Evolutionary conservation across 1,139 yeast genomes (phyloP).

Genomic region (Suhomyces terraborum): DNA sequence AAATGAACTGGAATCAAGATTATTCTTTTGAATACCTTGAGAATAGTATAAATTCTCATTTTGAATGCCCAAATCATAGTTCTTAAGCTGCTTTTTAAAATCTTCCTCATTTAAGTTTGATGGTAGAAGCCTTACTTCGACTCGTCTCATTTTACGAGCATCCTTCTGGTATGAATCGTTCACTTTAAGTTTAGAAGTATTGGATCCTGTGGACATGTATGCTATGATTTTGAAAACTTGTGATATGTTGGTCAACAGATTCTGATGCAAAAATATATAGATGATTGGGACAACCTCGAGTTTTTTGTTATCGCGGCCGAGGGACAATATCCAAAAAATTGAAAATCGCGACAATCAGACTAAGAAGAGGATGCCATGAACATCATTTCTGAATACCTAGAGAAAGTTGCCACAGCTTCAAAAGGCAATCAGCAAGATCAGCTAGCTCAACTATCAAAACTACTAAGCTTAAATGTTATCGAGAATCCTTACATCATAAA

Average conservation of each 20-base stretch:
- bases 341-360: background rate
- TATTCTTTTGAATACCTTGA: slow-evolving; percentile 29
- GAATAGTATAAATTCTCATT: slow-evolving; percentile 30
- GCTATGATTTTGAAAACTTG: background rate
- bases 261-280: too few species aligned
- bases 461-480: slow-evolving; percentile 17
- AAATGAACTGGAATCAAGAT: slow-evolving; percentile 28
- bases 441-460: slow-evolving; percentile 11
- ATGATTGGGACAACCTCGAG: too few species aligned
- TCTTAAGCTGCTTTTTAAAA: slow-evolving; percentile 23
- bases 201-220: background rate
- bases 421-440: slow-evolving; percentile 15
- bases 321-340: background rate
- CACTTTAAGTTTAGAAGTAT: background rate
- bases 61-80: background rate
- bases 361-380: slow-evolving; percentile 13
- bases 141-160: slow-evolving; percentile 11
- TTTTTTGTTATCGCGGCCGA: background rate
- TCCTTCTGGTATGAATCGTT: background rate
- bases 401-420: slow-evolving; percentile 13
- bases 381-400: slow-evolving; percentile 12
- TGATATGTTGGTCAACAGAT: background rate
- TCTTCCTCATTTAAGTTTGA: slow-evolving; percentile 31
- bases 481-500: slow-evolving; percentile 16
- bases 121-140: slow-evolving; percentile 39